These are phyloP conservation scores for Myxozyma lipomycoides DNA, from an alignment of 805 yeast species.

Conservation along the genomic window DNA sequence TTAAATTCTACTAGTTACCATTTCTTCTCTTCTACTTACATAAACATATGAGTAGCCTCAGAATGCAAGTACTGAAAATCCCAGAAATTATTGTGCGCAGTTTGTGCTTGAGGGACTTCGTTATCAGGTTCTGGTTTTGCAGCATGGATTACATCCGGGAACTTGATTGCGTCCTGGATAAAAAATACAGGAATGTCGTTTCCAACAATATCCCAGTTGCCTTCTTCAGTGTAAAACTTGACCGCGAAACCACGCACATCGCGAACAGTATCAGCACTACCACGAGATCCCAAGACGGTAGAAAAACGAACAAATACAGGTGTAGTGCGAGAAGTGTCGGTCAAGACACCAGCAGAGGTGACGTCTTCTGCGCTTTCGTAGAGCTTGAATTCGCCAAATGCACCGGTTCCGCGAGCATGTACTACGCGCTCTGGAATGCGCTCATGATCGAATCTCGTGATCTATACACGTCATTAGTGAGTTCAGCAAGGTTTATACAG, in stretches of 20 bases:
- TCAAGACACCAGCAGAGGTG: slow-evolving; percentile 6
- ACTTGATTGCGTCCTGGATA: slow-evolving; percentile 11
- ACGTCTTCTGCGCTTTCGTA: slow-evolving; percentile 1
- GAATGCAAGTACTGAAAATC: slow-evolving; percentile 4
- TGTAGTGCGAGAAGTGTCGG: slow-evolving; percentile 7
- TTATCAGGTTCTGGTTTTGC: slow-evolving; percentile 7
- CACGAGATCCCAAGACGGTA: slow-evolving; percentile 5
- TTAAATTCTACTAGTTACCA: too few species aligned
- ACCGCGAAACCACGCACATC: slow-evolving; percentile 11
- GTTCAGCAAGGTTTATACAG: neutral
- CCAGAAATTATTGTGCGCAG: slow-evolving; percentile 13
- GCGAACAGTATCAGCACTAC: slow-evolving; percentile 11
- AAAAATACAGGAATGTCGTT: slow-evolving; percentile 10
- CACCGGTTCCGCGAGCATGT: slow-evolving; percentile 11
- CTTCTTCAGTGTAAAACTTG: slow-evolving; percentile 8
- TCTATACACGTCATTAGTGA: neutral
- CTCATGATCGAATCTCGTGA: slow-evolving; percentile 12
- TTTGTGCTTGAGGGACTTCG: slow-evolving; percentile 9
- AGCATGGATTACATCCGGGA: slow-evolving; percentile 7
- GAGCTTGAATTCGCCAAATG: slow-evolving; percentile 5
- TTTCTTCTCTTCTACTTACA: too few species aligned
- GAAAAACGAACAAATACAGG: slow-evolving; percentile 9
- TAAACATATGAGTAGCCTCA: slow-evolving; percentile 11
- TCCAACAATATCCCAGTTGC: slow-evolving; percentile 12
- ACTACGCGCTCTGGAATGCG: slow-evolving; percentile 13